Percentiles rank a stretch among this genome's conserved stretches.
Conservation (phyloP, 1,284 basidiomycete species). For the Irpex lacteus region DNA sequence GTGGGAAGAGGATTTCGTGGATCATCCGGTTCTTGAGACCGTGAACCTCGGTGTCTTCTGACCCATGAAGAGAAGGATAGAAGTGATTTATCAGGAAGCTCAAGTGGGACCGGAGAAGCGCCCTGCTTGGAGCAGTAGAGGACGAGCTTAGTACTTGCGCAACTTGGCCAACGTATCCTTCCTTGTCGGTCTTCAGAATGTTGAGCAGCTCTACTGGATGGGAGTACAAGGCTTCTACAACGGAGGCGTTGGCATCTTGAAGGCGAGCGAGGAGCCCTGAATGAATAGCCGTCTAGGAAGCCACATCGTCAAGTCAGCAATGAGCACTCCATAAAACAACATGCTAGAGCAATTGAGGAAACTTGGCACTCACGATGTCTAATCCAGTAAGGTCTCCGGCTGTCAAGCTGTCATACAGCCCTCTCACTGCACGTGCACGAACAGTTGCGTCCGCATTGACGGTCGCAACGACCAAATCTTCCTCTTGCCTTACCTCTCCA, state of each 20-base stretch:
- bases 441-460: constrained; percentile 47
- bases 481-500: constrained; percentile 6
- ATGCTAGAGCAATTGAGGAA: too few relatives aligned
- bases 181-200: constrained; percentile 36
- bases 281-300: constrained; percentile 42
- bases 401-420: constrained; percentile 40
- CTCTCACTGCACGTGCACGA: constrained; percentile 50
- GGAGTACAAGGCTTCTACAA: constrained; percentile 68
- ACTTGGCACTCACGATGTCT: constrained; percentile 36
- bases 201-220: constrained; percentile 44
- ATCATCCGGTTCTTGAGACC: constrained; percentile 43
- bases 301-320: too few relatives aligned
- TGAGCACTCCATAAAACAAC: too few relatives aligned
- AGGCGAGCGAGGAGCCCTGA: constrained; percentile 60
- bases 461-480: constrained; percentile 53
- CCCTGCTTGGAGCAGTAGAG: constrained; percentile 40
- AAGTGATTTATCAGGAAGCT: constrained; percentile 60
- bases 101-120: constrained; percentile 56
- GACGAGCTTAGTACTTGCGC: constrained; percentile 38
- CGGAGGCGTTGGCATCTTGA: constrained; percentile 57
- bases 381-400: constrained; percentile 26
- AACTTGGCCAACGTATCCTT: constrained; percentile 51
- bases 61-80: constrained; percentile 16
- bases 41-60: constrained; percentile 27
- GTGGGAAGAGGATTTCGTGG: constrained; percentile 65